phyloP scores from a whole-genome alignment of 345 rosid species.

The Salix udensis region DNA sequence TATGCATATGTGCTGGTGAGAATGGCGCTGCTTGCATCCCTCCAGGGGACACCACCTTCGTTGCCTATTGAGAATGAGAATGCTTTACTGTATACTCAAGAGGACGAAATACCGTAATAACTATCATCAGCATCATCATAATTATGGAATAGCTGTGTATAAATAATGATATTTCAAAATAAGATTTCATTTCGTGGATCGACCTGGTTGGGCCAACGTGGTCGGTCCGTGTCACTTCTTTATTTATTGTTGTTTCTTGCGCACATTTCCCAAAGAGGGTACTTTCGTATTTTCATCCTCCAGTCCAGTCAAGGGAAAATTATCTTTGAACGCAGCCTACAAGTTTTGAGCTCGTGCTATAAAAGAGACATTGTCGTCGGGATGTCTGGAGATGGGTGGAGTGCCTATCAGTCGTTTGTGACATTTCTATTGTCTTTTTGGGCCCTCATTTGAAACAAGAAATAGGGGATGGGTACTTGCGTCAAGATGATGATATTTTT shows the following conservation, averaged over 20 bases:
- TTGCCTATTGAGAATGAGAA: slow-evolving; percentile 52
- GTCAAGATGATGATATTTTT: neutral
- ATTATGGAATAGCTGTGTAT: neutral
- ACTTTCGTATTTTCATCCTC: neutral
- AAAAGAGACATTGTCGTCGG: neutral
- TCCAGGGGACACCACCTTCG: slow-evolving; percentile 92
- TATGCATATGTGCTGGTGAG: slow-evolving; percentile 92
- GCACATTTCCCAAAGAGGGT: neutral
- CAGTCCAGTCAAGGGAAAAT: neutral
- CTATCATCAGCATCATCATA: no score
- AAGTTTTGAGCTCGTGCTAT: neutral
- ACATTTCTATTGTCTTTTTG: neutral
- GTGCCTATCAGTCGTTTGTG: neutral
- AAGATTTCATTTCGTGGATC: neutral
- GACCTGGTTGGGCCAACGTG: neutral
- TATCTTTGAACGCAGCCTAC: neutral
- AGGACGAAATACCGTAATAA: slow-evolving; percentile 57
- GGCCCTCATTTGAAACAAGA: neutral
- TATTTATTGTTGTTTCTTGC: neutral
- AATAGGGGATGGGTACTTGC: neutral
- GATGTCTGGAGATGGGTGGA: neutral
- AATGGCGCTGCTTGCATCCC: slow-evolving; percentile 88
- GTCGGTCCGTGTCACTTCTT: neutral
- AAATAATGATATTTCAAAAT: neutral
- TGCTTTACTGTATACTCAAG: slow-evolving; percentile 47